Percentiles rank a stretch among this genome's conserved stretches.
Evolutionary conservation across 108 stramenopile species (phyloP).

Genomic region (Pseudonitzschia pungens): DNA sequence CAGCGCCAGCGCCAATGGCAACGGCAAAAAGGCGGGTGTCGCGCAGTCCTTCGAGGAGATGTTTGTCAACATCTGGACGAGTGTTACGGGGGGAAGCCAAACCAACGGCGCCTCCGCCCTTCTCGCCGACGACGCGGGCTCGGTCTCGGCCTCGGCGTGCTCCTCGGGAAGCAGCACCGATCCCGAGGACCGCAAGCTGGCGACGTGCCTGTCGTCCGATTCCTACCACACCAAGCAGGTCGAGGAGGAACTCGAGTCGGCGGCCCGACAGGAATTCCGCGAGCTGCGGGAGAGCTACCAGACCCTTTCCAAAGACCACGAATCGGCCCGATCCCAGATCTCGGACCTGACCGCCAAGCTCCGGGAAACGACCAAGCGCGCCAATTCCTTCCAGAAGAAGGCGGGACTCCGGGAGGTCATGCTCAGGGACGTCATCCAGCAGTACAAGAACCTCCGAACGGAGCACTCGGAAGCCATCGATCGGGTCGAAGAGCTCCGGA

Average conservation of each 20-base stretch:
- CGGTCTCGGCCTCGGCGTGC: no score
- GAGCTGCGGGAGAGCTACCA: not conserved
- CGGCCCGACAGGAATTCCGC: not conserved
- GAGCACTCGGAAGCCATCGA: not conserved
- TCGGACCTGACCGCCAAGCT: conserved; percentile 8
- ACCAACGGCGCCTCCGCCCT: no score
- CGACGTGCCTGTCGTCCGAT: not conserved
- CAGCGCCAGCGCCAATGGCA: not conserved
- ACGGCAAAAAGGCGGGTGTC: no score
- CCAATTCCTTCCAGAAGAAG: conserved; percentile 13
- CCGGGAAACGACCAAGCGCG: not conserved
- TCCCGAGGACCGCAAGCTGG: not conserved
- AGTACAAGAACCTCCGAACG: conserved; percentile 5
- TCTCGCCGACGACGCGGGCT: not conserved
- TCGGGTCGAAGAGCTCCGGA: not conserved
- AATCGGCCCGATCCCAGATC: not conserved
- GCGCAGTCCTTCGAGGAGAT: conserved; percentile 7
- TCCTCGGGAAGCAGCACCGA: not conserved
- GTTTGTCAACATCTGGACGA: conserved; percentile 11
- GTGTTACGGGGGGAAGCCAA: not conserved
- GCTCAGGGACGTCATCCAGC: conserved; percentile 14
- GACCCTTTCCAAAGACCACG: not conserved
- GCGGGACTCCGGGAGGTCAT: conserved; percentile 5
- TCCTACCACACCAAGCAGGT: conserved; percentile 18
- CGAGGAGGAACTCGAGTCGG: conserved; percentile 12